Evolutionary conservation across 805 yeast species (phyloP).

Genomic region (Wickerhamomyces mucosus): DNA sequence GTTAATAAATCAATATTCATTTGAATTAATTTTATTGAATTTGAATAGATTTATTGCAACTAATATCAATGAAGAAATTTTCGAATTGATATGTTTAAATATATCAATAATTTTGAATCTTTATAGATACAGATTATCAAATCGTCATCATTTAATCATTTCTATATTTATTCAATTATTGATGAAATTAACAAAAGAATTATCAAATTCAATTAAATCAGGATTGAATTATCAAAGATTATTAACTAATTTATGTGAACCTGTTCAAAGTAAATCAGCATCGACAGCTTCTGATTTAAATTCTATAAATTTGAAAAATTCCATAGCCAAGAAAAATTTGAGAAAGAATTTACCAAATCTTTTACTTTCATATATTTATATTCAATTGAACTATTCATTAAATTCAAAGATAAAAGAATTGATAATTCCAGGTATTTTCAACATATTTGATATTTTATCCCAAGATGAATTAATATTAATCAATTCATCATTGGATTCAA

Average conservation of each 20-base stretch:
- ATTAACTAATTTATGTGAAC: conserved; percentile 65
- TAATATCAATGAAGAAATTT: not conserved
- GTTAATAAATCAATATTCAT: conserved; percentile 54
- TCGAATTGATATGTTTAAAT: conserved; percentile 12
- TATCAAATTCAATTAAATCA: conserved; percentile 22
- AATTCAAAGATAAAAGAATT: conserved; percentile 35
- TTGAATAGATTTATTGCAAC: not conserved
- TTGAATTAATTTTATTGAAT: conserved; percentile 50
- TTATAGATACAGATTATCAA: conserved; percentile 61
- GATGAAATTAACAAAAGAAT: conserved; percentile 29
- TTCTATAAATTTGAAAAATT: conserved; percentile 43
- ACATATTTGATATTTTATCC: conserved; percentile 62
- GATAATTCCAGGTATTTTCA: conserved; percentile 46
- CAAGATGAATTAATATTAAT: conserved; percentile 53
- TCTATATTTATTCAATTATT: conserved; percentile 41
- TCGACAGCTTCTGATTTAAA: conserved; percentile 17
- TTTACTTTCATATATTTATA: conserved; percentile 46
- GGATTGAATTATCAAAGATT: conserved; percentile 48
- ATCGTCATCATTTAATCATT: conserved; percentile 63
- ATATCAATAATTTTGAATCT: conserved; percentile 53
- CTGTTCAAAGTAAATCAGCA: conserved; percentile 28
- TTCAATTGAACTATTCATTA: conserved; percentile 42
- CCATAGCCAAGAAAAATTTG: conserved; percentile 47
- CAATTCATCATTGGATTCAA: conserved; percentile 55
- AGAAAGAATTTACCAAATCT: conserved; percentile 56